Evolutionary conservation across 2,329 filamentous ascomycete genomes (phyloP).

Genomic region (Aspergillus calidoustus): DNA sequence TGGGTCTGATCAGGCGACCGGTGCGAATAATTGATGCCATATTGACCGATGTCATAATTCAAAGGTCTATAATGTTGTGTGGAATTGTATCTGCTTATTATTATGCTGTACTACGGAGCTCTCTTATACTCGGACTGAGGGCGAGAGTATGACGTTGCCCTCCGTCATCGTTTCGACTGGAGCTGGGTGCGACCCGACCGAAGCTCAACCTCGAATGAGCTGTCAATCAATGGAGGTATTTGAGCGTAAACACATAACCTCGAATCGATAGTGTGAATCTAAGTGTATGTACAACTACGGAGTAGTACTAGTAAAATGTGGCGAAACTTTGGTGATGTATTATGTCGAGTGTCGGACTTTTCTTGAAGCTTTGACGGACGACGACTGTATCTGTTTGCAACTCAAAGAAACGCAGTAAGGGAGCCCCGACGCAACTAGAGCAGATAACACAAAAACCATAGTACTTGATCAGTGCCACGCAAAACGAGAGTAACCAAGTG

Average conservation of each 20-base stretch:
- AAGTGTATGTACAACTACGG: background rate
- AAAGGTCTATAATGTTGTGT: too few relatives aligned
- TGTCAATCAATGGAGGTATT: background rate
- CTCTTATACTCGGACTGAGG: slow-evolving; percentile 2
- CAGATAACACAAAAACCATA: background rate
- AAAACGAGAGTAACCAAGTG: background rate
- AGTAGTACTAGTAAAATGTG: background rate
- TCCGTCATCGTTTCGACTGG: slow-evolving; percentile 3
- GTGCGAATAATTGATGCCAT: slow-evolving; percentile 5
- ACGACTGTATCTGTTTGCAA: background rate
- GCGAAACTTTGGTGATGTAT: background rate
- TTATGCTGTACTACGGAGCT: background rate
- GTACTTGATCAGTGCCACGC: background rate
- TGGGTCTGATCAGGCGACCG: slow-evolving; percentile 5
- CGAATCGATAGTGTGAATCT: background rate
- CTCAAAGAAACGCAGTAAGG: slow-evolving; percentile 1
- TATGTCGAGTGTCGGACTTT: background rate
- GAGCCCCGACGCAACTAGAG: background rate
- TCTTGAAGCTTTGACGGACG: too few relatives aligned
- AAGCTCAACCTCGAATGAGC: background rate
- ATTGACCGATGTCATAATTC: background rate
- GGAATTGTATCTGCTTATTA: too few relatives aligned
- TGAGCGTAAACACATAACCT: background rate
- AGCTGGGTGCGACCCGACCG: background rate
- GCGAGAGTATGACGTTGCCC: slow-evolving; percentile 8